Base-by-base conservation (phyloP, 805 yeast genomes). In the Nakazawaea ambrosiae region DNA sequence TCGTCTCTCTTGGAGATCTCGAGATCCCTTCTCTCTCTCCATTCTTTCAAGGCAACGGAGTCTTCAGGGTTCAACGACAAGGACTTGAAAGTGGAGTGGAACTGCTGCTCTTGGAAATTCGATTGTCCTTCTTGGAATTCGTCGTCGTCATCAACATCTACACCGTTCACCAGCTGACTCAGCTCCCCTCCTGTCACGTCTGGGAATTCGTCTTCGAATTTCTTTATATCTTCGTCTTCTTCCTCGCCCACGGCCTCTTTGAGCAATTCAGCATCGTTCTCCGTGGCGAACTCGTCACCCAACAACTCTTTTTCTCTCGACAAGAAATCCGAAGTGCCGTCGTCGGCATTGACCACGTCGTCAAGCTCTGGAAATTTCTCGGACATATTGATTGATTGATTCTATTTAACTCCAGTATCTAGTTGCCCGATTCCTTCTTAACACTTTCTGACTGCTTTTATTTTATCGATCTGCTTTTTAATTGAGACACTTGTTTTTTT, bases 1-100 rank as follows among this genome's bases (percentile, higher is more conserved):
- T 72, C 79, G 53, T 90, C 97, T 54, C 95, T 75, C 52, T 84
- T 76, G 37, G 72, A 66, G 44, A 90, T 79, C 57, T 88, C 96
- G 41, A 82, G 67, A 34, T 77, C 82, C 51, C 87, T 75, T 50
- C 87, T 79, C 50, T 77, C 80, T 54, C 74, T 78, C 98, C 98
- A 90, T 54, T 81, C 85, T 49, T 65, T 58, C 36, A 78, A 57
- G 22, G 80, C 78, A 48, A 69, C 73, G 24, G 87, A 72, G 42
- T 77, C 81, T 18, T 68, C 66, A 43, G 54, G 48, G 40, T 50
- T 45, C 49, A 52, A 39, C 5, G 32, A 23, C 20, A 34, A 31
- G 4, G 38, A 31, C 20, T 39, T 30, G 29, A 39, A 39, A 4
- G 58, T 49, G 4, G 40, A 27, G 6, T 27, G 20, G 26, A 37